Evolutionary conservation across 495 filamentous ascomycete species (phyloP).

Genomic region (Hypoxylon fuscum): DNA sequence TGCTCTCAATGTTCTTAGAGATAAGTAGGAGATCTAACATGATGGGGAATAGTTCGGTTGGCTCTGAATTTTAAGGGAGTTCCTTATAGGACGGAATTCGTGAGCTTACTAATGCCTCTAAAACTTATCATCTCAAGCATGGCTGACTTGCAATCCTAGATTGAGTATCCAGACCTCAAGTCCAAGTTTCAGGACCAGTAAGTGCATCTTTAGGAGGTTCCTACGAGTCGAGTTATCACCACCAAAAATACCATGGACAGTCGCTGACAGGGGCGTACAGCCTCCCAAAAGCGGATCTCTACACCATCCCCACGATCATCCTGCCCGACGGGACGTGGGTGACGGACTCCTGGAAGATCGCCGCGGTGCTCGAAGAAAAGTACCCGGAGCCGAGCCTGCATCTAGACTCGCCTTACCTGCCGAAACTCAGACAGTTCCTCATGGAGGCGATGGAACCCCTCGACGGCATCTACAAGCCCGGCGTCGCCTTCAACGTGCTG

Average conservation of each 20-base stretch:
- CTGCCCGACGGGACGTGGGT: constrained; percentile 61
- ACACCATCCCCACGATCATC: constrained; percentile 64
- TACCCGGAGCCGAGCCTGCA: constrained; percentile 63
- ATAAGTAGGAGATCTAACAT: not conserved
- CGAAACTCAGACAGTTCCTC: constrained; percentile 44
- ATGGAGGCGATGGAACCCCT: constrained; percentile 26
- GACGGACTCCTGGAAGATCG: constrained; percentile 67
- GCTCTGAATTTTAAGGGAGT: constrained; percentile 69
- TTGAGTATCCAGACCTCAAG: constrained; percentile 69
- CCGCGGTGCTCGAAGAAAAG: constrained; percentile 56
- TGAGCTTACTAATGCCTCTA: constrained; percentile 24
- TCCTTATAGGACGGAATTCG: constrained; percentile 71
- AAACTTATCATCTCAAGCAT: not conserved
- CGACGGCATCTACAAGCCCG: constrained; percentile 43
- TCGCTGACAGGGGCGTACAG: constrained; percentile 45
- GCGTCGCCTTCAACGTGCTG: constrained; percentile 51
- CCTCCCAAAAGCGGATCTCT: constrained; percentile 44
- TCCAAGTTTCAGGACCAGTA: constrained; percentile 56
- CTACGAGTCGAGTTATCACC: too few species aligned
- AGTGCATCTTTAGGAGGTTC: constrained; percentile 35
- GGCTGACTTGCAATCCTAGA: constrained; percentile 17
- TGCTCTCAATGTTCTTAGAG: constrained; percentile 1
- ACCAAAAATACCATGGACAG: too few species aligned
- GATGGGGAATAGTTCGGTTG: constrained; percentile 57
- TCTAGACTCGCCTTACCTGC: constrained; percentile 56